Percentiles rank a stretch among this genome's conserved stretches.
Evolutionary conservation across 108 stramenopile genomes (phyloP).

Genomic region (Conticribra weissflogii): DNA sequence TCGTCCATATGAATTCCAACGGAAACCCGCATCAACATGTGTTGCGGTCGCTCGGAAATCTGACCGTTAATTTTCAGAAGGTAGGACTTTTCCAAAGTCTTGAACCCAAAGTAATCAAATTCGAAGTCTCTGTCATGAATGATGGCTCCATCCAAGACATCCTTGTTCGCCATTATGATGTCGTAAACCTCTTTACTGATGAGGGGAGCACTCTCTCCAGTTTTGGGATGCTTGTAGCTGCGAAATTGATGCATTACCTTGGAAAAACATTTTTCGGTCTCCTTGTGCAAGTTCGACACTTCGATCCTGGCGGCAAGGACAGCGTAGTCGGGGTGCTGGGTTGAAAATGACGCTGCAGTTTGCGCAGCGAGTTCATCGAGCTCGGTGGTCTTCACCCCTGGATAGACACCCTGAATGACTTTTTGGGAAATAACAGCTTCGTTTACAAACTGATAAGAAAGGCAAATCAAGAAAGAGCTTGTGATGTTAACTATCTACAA

Average conservation of each 20-base stretch:
- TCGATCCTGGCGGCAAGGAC: constrained; percentile 98
- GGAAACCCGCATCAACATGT: constrained; percentile 98
- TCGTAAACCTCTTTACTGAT: constrained; percentile 82
- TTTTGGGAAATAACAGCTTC: constrained; percentile 95
- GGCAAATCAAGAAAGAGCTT: not conserved
- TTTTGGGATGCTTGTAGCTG: constrained; percentile 92
- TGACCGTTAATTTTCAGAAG: constrained; percentile 89
- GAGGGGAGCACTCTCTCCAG: constrained; percentile 88
- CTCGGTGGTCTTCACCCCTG: constrained; percentile 96
- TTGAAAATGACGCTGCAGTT: constrained; percentile 98
- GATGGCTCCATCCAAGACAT: constrained; percentile 82
- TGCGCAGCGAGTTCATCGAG: constrained; percentile 99
- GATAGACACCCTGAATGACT: constrained; percentile 99
- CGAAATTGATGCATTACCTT: constrained; percentile 83
- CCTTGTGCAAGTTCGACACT: constrained; percentile 98
- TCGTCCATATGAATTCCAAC: constrained; percentile 97
- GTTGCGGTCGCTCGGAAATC: constrained; percentile 97
- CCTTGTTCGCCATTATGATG: constrained; percentile 88
- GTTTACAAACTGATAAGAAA: constrained; percentile 78
- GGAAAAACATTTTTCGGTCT: constrained; percentile 91
- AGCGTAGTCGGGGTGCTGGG: constrained; percentile 98
- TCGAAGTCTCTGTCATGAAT: constrained; percentile 94
- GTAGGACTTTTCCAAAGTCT: constrained; percentile 98
- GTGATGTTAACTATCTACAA: not conserved
- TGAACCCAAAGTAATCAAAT: constrained; percentile 99